phyloP scores from a whole-genome alignment of 169 alveolate species.

The Plasmodium sp. region DNA sequence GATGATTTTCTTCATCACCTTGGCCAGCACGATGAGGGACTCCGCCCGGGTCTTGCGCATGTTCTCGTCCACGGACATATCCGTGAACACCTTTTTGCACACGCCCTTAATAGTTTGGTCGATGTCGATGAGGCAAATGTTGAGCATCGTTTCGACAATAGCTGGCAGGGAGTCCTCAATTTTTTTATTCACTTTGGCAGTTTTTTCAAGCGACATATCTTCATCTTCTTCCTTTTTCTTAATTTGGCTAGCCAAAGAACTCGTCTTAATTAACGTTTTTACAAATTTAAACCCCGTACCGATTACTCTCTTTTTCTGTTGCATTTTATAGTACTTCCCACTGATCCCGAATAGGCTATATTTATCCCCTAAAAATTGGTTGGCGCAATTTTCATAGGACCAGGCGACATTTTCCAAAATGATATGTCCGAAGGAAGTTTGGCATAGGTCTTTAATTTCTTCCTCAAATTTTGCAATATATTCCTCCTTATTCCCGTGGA shows the following conservation, averaged over 20 bases:
- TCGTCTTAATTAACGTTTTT: slow-evolving; percentile 85
- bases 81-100: slow-evolving; percentile 88
- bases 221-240: slow-evolving; percentile 76
- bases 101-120: slow-evolving; percentile 90
- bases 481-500: slow-evolving; percentile 80
- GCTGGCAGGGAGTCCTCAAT: slow-evolving; percentile 89
- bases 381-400: slow-evolving; percentile 92
- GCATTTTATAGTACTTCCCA: slow-evolving; percentile 88
- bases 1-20: slow-evolving; percentile 83
- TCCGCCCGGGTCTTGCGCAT: slow-evolving; percentile 90
- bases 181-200: slow-evolving; percentile 81
- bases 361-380: slow-evolving; percentile 89
- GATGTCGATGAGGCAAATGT: slow-evolving; percentile 90
- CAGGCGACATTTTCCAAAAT: slow-evolving; percentile 92
- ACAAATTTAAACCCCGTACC: slow-evolving; percentile 86
- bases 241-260: slow-evolving; percentile 84
- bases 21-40: slow-evolving; percentile 89
- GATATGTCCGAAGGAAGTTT: slow-evolving; percentile 88
- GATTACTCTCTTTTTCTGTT: slow-evolving; percentile 85
- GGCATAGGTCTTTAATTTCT: slow-evolving; percentile 87
- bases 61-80: slow-evolving; percentile 89
- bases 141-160: slow-evolving; percentile 90
- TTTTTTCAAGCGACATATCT: slow-evolving; percentile 73
- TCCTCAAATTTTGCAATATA: slow-evolving; percentile 82
- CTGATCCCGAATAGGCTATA: slow-evolving; percentile 88